Evolutionary conservation across 257 asterid genomes (phyloP).

Genomic region (Ilex aquifolium): DNA sequence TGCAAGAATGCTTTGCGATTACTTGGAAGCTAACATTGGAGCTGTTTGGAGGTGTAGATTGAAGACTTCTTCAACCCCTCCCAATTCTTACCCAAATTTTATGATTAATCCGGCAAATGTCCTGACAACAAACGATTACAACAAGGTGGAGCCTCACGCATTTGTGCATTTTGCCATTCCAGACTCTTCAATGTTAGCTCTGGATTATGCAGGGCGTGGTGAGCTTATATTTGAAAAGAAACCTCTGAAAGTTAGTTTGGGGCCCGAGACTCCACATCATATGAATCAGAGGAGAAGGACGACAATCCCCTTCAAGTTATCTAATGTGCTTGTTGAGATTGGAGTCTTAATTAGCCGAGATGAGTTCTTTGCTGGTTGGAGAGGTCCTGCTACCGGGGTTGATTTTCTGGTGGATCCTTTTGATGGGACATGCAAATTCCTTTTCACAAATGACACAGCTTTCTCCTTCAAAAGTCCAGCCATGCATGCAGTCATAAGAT

Average conservation of each 20-base stretch:
- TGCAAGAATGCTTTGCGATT: slow-evolving; percentile 55
- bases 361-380: slow-evolving; percentile 75
- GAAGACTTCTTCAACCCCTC: slow-evolving; percentile 90
- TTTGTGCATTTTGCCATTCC: slow-evolving; percentile 72
- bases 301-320: slow-evolving; percentile 39
- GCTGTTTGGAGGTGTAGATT: slow-evolving; percentile 81
- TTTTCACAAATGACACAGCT: slow-evolving; percentile 58
- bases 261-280: slow-evolving; percentile 59
- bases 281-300: slow-evolving; percentile 66
- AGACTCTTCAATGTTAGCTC: slow-evolving; percentile 44
- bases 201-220: slow-evolving; percentile 48
- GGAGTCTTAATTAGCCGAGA: slow-evolving; percentile 51
- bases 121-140: slow-evolving; percentile 34
- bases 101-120: slow-evolving; percentile 29
- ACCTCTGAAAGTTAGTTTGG: slow-evolving; percentile 57
- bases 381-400: slow-evolving; percentile 36
- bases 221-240: slow-evolving; percentile 37
- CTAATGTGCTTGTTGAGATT: slow-evolving; percentile 49
- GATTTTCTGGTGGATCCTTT: slow-evolving; percentile 82
- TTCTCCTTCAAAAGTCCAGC: slow-evolving; percentile 42
- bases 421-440: slow-evolving; percentile 56
- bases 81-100: slow-evolving; percentile 56
- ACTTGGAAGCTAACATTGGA: slow-evolving; percentile 54
- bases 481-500: slow-evolving; percentile 42
- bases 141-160: slow-evolving; percentile 75